A percentile compares a stretch with the other conserved stretches of the same genome.
Conservation (phyloP, 164 flowering plant genomes). For the Nymphaea colorata region DNA sequence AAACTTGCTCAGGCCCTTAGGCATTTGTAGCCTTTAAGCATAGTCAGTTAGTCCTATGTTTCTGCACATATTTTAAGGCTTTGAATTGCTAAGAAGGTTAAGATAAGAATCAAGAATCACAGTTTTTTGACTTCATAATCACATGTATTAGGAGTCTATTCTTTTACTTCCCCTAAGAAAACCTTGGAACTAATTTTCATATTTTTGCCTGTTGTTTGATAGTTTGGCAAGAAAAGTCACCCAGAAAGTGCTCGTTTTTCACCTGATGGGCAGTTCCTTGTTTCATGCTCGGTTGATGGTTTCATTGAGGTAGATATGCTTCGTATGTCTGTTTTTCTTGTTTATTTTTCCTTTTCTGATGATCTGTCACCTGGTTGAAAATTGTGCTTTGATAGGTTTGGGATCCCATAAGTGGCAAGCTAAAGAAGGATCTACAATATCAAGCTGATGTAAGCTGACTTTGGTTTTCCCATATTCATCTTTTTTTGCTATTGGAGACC, state of each 20-base stretch:
- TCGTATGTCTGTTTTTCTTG: background rate
- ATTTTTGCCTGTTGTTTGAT: conserved; percentile 10
- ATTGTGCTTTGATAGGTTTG: conserved; percentile 47
- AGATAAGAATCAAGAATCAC: too few species aligned
- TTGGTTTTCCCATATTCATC: too few species aligned
- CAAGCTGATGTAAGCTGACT: conserved; percentile 86
- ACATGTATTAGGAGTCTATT: background rate
- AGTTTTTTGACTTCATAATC: too few species aligned
- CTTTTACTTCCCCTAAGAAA: background rate
- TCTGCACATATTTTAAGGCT: too few species aligned
- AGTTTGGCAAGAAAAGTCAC: conserved; percentile 95
- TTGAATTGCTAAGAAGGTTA: too few species aligned
- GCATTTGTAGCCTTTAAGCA: too few species aligned
- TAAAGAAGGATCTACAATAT: conserved; percentile 97
- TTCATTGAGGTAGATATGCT: conserved; percentile 71
- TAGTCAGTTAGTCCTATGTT: too few species aligned
- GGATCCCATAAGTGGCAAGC: conserved; percentile 95
- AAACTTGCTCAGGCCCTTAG: too few species aligned
- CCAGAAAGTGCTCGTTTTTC: conserved; percentile 93
- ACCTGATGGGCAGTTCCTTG: conserved; percentile 96
- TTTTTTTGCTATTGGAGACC: background rate
- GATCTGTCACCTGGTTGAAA: background rate
- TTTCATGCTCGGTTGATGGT: conserved; percentile 92
- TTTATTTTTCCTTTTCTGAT: too few species aligned
- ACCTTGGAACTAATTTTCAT: background rate